phyloP scores from a whole-genome alignment of 305 asterid species.

The Euphrasia arctica region DNA sequence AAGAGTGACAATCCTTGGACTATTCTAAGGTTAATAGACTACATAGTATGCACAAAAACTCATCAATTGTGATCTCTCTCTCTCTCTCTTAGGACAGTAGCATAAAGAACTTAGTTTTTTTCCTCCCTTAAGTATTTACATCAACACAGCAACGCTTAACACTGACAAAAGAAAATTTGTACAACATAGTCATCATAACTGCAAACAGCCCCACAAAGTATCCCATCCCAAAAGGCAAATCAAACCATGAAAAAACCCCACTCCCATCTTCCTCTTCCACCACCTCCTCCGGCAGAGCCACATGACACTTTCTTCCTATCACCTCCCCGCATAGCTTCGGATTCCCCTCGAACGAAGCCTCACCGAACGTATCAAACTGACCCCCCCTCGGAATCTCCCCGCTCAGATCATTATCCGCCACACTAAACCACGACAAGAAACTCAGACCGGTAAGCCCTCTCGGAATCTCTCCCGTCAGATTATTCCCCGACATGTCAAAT shows the following conservation, averaged over 20 bases:
- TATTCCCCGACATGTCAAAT: conserved; percentile 50
- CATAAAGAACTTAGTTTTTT: no score
- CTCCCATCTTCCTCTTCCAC: background rate
- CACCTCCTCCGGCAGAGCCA: background rate
- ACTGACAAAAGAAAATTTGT: conserved; percentile 12
- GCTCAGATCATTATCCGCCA: conserved; percentile 46
- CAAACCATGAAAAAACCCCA: conserved; percentile 16
- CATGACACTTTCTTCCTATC: conserved; percentile 25
- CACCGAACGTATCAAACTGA: conserved; percentile 50
- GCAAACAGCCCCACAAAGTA: conserved; percentile 35
- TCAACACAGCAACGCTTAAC: background rate
- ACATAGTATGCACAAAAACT: no score
- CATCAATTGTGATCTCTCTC: no score
- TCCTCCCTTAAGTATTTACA: no score
- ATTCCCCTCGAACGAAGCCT: conserved; percentile 47
- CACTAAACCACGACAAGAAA: conserved; percentile 55
- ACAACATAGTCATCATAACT: conserved; percentile 21
- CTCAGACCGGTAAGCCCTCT: conserved; percentile 34
- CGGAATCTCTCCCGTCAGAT: conserved; percentile 50
- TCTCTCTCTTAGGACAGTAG: no score
- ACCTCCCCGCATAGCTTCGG: conserved; percentile 44
- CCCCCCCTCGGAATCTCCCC: conserved; percentile 53
- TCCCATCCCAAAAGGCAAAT: conserved; percentile 37
- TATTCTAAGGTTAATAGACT: no score
- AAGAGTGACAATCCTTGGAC: no score